Base-by-base conservation (phyloP, 768 basidiomycete genomes). In the Mrakia gelida region DNA sequence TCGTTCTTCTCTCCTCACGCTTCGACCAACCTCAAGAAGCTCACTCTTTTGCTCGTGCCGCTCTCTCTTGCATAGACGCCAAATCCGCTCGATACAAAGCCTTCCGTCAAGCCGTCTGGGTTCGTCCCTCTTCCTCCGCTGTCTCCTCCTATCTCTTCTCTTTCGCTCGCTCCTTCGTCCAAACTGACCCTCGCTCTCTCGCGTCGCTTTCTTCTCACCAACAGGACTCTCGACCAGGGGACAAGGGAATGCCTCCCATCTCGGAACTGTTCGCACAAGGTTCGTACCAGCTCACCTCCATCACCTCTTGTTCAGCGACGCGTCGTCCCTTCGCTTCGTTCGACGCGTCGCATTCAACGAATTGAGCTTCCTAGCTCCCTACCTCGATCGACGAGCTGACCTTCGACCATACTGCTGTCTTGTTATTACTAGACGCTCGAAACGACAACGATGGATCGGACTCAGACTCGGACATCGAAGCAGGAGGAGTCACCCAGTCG, bases 391-490 rank as follows among this genome's bases (percentile, higher is more conserved):
- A 15, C 38, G 34, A n/a, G 11, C 38, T n/a, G 18, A 41, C 67
- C 41, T n/a, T 38, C 23, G 2, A 5, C 4, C 28, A 15, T 15
- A 6, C 23, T 8, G 0, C 23, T 21, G 21, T 4, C 7, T 18
- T 41, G 10, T 41, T 15, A 3, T 7, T 13, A 21, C 2, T 8
- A 34, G 34, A 70, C 9, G 67, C 23, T 3, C 32, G 23, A 16
- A 70, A 18, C 21, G 41, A 13, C 41, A 41, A 18, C 34, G 67
- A 70, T 10, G 67, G 18, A 26, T 70, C 63, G 9, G 63, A 65
- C 63, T 65, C 67, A 16, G 67, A 70, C 26, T 70, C 67, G 67
- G 67, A 70, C n/a, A 38, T 70, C 23, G 67, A 70, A 41, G 34
- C 41, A 8, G 67, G 67, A 38, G 67, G 67, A 41, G 67, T 43